Conservation (phyloP, 768 basidiomycete genomes). For the Russula sp. region DNA sequence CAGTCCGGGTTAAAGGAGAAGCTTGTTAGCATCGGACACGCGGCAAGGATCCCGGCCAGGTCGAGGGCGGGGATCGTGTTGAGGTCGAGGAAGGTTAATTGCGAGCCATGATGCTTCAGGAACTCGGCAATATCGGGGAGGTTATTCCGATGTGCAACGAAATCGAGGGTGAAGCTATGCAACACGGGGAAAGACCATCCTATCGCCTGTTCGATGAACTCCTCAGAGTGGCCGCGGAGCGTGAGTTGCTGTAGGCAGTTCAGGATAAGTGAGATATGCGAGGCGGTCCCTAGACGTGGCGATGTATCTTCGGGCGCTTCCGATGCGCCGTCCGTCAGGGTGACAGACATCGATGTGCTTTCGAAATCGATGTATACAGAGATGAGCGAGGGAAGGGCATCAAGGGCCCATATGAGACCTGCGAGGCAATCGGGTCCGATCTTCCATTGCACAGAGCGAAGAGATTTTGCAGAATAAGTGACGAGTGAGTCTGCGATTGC, state of each 20-base stretch:
- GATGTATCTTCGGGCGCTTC: conserved; percentile 41
- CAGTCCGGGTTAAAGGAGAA: conserved; percentile 78
- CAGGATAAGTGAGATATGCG: conserved; percentile 52
- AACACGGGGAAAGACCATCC: conserved; percentile 68
- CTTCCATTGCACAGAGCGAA: conserved; percentile 62
- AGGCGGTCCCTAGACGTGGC: conserved; percentile 56
- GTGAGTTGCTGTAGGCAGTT: conserved; percentile 61
- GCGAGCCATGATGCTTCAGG: conserved; percentile 54
- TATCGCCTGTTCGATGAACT: conserved; percentile 65
- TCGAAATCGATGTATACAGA: conserved; percentile 56
- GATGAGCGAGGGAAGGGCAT: conserved; percentile 55
- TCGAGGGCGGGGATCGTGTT: conserved; percentile 56
- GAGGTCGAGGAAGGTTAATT: conserved; percentile 63
- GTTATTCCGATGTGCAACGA: conserved; percentile 44
- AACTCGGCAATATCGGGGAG: conserved; percentile 60
- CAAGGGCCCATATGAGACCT: conserved; percentile 71
- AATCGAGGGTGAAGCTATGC: conserved; percentile 55
- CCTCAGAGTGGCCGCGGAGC: conserved; percentile 55
- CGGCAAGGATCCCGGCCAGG: conserved; percentile 55
- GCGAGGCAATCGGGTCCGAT: conserved; percentile 53
- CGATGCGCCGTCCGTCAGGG: neutral
- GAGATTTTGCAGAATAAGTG: conserved; percentile 46
- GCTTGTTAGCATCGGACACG: conserved; percentile 58
- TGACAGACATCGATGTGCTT: conserved; percentile 11
- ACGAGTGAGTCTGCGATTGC: conserved; percentile 63